Evolutionary conservation across 257 asterid genomes (phyloP), one percentile per base, ranked within the genome.

Genomic region (Fraxinus excelsior): DNA sequence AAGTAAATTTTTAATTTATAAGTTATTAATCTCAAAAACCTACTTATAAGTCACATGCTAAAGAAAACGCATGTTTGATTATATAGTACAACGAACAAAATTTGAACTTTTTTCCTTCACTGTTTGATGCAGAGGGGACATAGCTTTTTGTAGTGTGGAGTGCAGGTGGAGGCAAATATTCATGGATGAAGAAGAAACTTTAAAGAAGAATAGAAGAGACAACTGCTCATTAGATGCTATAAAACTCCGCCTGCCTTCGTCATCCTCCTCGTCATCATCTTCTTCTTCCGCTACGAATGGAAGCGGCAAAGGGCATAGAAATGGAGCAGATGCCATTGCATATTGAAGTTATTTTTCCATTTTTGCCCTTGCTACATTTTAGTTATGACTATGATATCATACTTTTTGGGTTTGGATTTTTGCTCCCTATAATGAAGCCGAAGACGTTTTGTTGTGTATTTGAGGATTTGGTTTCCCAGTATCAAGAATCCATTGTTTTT

Each of bases 141-240:
- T 67, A 69, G 97, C 87, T 23, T 94, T 94, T 80, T 94, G 98
- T 73, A 92, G 97, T 31, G 94, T 77, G 86, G 98, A 94, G 82
- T 94, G 98, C 87, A 90, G 98, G 72, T 90, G 81, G 90, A 92
- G 89, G 86, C 97, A 94, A 84, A 92, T 94, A 19, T 86, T 85
- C 87, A 94, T 90, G 93, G 98, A 92, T 38, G 98, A 94, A 82
- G 92, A 91, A 72, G 96, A 89, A 78, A 78, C 10, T 73, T 31
- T 58, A 60, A 78, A 74, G 3, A 84, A 68, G 56, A 58, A 49
- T 73, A 82, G 87, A 81, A 46, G 71, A 51, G 87, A 84, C 85
- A 75, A 85, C 85, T 88, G 91, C 46, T 85, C 96, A 0, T 34
- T 76, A 79, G 85, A 87, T 60, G 85, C 92, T 29, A 44, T 71